Evolutionary conservation across 176 grass and related monocot genomes (phyloP), one percentile per base, ranked within the genome.

Genomic region (Oryza glaberrima): DNA sequence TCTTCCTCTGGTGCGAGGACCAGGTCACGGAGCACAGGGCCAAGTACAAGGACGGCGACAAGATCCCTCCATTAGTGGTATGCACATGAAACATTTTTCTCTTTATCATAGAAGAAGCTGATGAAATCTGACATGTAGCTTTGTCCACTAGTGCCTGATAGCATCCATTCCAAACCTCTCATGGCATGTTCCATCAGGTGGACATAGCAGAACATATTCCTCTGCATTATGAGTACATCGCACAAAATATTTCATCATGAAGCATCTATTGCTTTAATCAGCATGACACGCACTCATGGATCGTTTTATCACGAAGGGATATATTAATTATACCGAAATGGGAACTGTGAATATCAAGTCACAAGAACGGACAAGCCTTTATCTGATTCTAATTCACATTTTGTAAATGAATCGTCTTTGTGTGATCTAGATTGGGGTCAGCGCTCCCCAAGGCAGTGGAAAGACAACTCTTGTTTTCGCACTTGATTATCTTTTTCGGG

Each of bases 401-500:
- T 67, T 25, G 32, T 87, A 47, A 73, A 74, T 67, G 69, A 19
- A 41, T 25, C 77, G n/a, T 65, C n/a, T 90, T 90, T 76, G 4
- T 77, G 75, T 72, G 65, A 54, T 83, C 74, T 87, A 99, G 96
- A 99, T 99, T 71, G 93, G 96, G 14, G 84, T 96, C 72, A 99
- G 96, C 66, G 91, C 96, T 88, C 96, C 96, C 49, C 96, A 99
- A 91, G 96, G 96, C 52, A 94, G 96, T 66, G 93, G 96, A 68
- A 99, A 99, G 81, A 99, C 96, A 64, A 99, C 93, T 72, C 96
- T 99, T 82, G 93, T 96, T 88, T 96, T 86, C 13, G 91, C 93
- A n/a, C 96, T 99, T 83, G 88, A 96, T 84, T 91, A 75, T 80
- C 93, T 99, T 82, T 98, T 99, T 69, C 91, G 84, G 69, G 52